phyloP scores from a whole-genome alignment of 2,329 filamentous ascomycete species.

The Fusarium goolgardi region DNA sequence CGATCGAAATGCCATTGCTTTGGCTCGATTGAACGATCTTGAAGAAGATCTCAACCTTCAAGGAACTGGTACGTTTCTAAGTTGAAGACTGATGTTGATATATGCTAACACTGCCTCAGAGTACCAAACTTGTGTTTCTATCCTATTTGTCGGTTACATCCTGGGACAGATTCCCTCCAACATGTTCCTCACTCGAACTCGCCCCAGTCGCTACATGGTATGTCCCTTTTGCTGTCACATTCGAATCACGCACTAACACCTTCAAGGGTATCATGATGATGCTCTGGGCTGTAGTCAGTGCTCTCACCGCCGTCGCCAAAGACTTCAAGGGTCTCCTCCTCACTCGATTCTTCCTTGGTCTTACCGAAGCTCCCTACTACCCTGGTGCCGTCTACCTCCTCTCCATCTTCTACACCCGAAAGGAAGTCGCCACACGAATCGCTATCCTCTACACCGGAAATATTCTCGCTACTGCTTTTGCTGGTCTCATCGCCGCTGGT shows the following conservation, averaged over 20 bases:
- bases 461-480: constrained; percentile 54
- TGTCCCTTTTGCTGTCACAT: accelerated
- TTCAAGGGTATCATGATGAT: constrained; percentile 56
- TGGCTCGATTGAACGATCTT: constrained; percentile 53
- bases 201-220: constrained; percentile 57
- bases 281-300: constrained; percentile 60
- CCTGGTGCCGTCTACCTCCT: constrained; percentile 56
- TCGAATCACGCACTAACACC: background rate
- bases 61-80: constrained; percentile 10
- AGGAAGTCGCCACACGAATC: constrained; percentile 58
- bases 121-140: constrained; percentile 49
- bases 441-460: constrained; percentile 59
- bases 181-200: constrained; percentile 58
- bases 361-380: constrained; percentile 57
- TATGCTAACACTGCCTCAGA: constrained; percentile 26
- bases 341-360: constrained; percentile 57
- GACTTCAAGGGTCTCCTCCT: constrained; percentile 62
- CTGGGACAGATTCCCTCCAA: constrained; percentile 57
- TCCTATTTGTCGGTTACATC: constrained; percentile 59
- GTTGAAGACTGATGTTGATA: accelerated
- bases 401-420: constrained; percentile 66
- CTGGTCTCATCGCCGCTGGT: constrained; percentile 59
- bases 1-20: constrained; percentile 61
- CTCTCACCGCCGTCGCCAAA: constrained; percentile 59
- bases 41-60: constrained; percentile 47